Evolutionary conservation across 2,329 filamentous ascomycete species (phyloP).

Genomic region (Diaporthe nobilis): DNA sequence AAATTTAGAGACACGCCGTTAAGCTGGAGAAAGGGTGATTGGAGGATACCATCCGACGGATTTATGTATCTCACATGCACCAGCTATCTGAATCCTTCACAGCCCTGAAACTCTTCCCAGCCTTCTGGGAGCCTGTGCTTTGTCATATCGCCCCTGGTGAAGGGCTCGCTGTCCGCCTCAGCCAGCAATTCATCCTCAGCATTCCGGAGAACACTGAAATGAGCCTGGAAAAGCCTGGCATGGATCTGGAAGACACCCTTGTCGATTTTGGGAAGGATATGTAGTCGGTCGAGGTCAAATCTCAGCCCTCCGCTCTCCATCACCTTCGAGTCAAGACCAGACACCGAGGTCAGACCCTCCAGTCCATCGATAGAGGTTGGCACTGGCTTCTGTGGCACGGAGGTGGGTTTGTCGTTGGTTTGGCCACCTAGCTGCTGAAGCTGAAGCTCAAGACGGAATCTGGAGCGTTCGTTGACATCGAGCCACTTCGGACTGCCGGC

Average conservation of each 20-base stretch:
- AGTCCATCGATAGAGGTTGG: background rate
- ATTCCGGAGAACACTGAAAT: background rate
- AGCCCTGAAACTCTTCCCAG: background rate
- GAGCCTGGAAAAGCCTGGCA: background rate
- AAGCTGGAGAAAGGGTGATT: background rate
- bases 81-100: background rate
- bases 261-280: background rate
- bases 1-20: background rate
- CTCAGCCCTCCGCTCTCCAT: background rate
- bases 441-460: background rate
- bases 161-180: background rate
- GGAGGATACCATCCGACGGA: background rate
- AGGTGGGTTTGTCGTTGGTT: background rate
- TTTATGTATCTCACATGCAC: background rate
- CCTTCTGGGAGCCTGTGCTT: background rate
- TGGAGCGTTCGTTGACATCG: background rate
- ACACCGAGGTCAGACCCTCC: background rate
- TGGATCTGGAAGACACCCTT: background rate
- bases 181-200: background rate
- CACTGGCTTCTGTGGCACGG: background rate
- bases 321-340: background rate
- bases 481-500: background rate
- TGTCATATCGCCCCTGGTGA: background rate
- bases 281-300: background rate
- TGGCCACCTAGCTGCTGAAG: background rate